A percentile compares a stretch with the other conserved stretches of the same genome.
phyloP scores from a whole-genome alignment of 1,139 yeast genomes.

The Blastobotrys petasosporus region DNA sequence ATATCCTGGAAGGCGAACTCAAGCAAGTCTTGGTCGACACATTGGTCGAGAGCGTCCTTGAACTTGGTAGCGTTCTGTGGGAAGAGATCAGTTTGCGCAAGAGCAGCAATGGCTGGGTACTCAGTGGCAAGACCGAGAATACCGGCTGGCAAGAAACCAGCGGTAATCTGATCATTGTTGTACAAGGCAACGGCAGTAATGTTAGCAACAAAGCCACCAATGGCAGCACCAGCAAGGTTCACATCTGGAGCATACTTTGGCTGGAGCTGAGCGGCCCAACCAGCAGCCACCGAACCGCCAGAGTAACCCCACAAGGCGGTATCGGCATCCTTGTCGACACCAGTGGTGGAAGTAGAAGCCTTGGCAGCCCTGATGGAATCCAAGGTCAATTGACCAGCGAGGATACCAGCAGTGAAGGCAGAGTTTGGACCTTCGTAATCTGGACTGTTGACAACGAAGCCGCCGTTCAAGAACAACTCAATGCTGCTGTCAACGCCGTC shows the following conservation, averaged over 20 bases:
- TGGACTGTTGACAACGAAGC: slow-evolving; percentile 21
- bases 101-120: slow-evolving; percentile 21
- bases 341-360: slow-evolving; percentile 13
- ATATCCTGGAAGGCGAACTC: slow-evolving; percentile 18
- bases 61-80: slow-evolving; percentile 15
- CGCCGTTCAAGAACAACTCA: slow-evolving; percentile 11
- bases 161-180: slow-evolving; percentile 15
- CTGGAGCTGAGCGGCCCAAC: slow-evolving; percentile 32
- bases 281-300: slow-evolving; percentile 30
- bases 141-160: slow-evolving; percentile 28
- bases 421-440: slow-evolving; percentile 29
- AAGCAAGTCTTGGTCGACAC: slow-evolving; percentile 17
- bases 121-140: slow-evolving; percentile 28
- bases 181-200: slow-evolving; percentile 17
- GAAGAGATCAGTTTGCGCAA: slow-evolving; percentile 13
- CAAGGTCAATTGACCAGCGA: slow-evolving; percentile 25
- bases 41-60: slow-evolving; percentile 15
- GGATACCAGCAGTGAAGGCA: slow-evolving; percentile 22
- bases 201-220: slow-evolving; percentile 27
- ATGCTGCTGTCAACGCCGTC: neutral
- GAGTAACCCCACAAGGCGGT: slow-evolving; percentile 30
- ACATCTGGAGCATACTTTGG: slow-evolving; percentile 29
- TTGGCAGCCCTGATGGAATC: slow-evolving; percentile 26
- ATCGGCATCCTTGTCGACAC: slow-evolving; percentile 16
- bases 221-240: slow-evolving; percentile 23